phyloP scores from a whole-genome alignment of 208 protist species.

The Trypanosoma melophagium region DNA sequence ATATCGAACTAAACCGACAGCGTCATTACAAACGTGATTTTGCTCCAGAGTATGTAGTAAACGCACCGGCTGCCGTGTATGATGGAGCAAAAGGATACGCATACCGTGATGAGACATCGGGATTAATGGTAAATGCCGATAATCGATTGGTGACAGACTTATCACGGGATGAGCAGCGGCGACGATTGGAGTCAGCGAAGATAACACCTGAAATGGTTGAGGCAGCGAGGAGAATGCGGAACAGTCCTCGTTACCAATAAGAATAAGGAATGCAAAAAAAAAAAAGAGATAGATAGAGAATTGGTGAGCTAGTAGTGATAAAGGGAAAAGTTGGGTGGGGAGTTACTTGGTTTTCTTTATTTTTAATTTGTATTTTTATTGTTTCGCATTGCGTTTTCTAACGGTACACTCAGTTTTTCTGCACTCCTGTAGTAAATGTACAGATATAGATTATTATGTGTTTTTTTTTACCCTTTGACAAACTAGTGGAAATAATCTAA shows the following conservation, averaged over 20 bases:
- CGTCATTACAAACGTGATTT: conserved; percentile 75
- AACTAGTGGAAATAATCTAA: no score
- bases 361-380: no score
- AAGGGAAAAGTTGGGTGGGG: not conserved
- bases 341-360: no score
- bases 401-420: no score
- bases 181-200: conserved; percentile 36
- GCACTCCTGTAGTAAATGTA: no score
- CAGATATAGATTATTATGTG: no score
- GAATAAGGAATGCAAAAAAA: not conserved
- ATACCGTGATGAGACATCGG: conserved; percentile 59
- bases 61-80: conserved; percentile 63
- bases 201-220: conserved; percentile 73
- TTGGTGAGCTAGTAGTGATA: not conserved
- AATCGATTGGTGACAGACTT: conserved; percentile 47
- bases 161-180: conserved; percentile 36
- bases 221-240: conserved; percentile 50
- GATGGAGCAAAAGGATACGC: conserved; percentile 69
- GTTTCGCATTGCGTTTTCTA: no score
- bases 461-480: no score
- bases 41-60: conserved; percentile 60
- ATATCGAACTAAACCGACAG: conserved; percentile 83
- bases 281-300: not conserved
- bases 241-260: conserved; percentile 35
- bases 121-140: conserved; percentile 71